These are phyloP conservation scores for Enterospora canceri DNA, from an alignment of 371 early-diverging fungal genomes.

Conservation along the genomic window DNA sequence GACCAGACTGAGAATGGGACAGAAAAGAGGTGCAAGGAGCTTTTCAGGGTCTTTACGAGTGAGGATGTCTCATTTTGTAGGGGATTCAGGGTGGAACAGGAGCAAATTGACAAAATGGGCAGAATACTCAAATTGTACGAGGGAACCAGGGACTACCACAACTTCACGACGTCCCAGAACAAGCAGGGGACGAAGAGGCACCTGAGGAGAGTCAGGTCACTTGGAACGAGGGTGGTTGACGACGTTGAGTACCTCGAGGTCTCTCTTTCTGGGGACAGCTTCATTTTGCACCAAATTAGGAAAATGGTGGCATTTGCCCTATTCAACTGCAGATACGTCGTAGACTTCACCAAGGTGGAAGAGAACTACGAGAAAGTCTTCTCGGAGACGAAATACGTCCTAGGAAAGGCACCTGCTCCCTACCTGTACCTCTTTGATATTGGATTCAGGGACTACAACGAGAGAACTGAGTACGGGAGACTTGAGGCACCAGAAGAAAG, in stretches of 20 bases:
- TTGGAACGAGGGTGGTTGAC: constrained; percentile 57
- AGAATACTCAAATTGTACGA: constrained; percentile 62
- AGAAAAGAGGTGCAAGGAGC: not conserved
- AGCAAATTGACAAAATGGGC: constrained; percentile 61
- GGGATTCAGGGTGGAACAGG: constrained; percentile 60
- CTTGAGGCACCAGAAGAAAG: not conserved
- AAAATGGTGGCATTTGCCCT: constrained; percentile 67
- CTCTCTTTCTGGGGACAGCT: constrained; percentile 83
- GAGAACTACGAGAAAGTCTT: constrained; percentile 57
- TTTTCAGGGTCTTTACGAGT: not conserved
- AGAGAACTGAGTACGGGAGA: not conserved
- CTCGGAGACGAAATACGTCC: constrained; percentile 63
- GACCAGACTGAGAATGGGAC: not conserved
- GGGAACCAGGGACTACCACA: constrained; percentile 85
- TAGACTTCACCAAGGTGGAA: not conserved
- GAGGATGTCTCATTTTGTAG: not conserved
- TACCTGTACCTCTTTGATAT: constrained; percentile 62
- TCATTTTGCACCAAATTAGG: constrained; percentile 91
- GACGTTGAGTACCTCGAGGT: constrained; percentile 77
- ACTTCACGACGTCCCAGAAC: constrained; percentile 72
- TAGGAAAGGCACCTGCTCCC: constrained; percentile 91
- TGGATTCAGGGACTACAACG: constrained; percentile 13
- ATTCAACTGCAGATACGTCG: constrained; percentile 11
- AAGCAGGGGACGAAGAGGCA: constrained; percentile 65
- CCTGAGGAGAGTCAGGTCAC: constrained; percentile 62